Evolutionary conservation across 306 rosid species (phyloP), one percentile per base, ranked within the genome.

Genomic region (Sesbania bispinosa): DNA sequence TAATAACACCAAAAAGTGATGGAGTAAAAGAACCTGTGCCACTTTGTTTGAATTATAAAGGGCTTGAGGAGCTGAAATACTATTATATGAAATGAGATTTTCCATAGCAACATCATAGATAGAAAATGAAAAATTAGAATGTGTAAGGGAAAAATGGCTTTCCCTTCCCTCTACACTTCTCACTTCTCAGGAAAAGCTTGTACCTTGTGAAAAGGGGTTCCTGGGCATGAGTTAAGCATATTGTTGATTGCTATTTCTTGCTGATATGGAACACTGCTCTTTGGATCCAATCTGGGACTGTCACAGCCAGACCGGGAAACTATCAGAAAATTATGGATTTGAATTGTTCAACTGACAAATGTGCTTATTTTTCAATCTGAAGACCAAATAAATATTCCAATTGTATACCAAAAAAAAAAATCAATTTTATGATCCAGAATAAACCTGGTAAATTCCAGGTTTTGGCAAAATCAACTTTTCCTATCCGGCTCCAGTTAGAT

Each of bases 51-150:
- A 33, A 15, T 53, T 54, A 5, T 19, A 2, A 39, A 39, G 26
- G 67, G 55, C 5, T 58, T 10, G 20, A 18, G 68, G 35, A 20
- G 70, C 21, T 20, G 27, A 59, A 58, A n/a, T n/a, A n/a, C n/a
- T n/a, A 59, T 26, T 27, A 39, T 39, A 8, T 54, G 55, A 54
- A 13, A 26, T 71, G 23, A 48, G 39, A 23, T 73, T 73, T 73
- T 41, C 47, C n/a, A 32, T 29, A 2, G 16, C 50, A 73, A 15
- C 33, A 52, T 26, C 36, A 27, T 24, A 8, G 14, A 47, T 60
- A 62, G 16, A 51, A 61, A 72, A 61, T 14, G 48, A n/a, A n/a
- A n/a, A n/a, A 16, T 14, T 16, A 24, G 13, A 50, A 63, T 13
- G 10, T 6, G 19, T 64, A 62, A 21, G 41, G 62, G 39, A 35